These are phyloP conservation scores for Trichophaea hybrida DNA, from an alignment of 2,329 filamentous ascomycete species.

Conservation along the genomic window DNA sequence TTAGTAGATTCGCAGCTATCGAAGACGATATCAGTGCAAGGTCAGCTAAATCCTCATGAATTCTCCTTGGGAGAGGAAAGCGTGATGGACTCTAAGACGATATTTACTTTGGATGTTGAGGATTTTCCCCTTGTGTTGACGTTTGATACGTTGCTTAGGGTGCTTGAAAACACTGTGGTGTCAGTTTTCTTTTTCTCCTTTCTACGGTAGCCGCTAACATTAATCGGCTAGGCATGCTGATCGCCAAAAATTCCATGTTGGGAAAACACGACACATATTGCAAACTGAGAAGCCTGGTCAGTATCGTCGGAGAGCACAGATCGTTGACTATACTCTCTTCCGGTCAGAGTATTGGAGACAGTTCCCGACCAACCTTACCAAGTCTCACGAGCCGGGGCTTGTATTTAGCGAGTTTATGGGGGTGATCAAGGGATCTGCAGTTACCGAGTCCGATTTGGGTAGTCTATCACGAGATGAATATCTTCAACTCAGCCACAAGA, in stretches of 20 bases:
- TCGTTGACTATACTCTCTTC: slow-evolving; percentile 27
- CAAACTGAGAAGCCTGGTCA: not conserved
- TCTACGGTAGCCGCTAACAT: too few species aligned
- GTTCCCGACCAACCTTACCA: slow-evolving; percentile 11
- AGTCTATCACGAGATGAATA: slow-evolving; percentile 25
- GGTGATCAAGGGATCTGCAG: slow-evolving; percentile 27
- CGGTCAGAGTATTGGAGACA: slow-evolving; percentile 27
- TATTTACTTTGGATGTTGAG: slow-evolving; percentile 23
- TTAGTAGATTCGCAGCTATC: slow-evolving; percentile 25
- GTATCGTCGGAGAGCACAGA: not conserved
- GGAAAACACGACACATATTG: not conserved
- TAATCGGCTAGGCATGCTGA: not conserved
- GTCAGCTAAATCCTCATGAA: not conserved
- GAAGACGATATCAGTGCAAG: not conserved
- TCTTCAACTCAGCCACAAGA: slow-evolving; percentile 16
- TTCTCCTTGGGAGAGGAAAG: not conserved
- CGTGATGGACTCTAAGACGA: slow-evolving; percentile 1
- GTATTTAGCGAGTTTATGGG: slow-evolving; percentile 30
- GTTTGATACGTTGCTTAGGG: slow-evolving; percentile 26
- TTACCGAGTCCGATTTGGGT: slow-evolving; percentile 15
- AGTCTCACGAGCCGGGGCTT: slow-evolving; percentile 18
- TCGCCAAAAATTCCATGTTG: not conserved
- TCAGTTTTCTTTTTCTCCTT: not conserved
- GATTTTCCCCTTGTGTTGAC: slow-evolving; percentile 29
- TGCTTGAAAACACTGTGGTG: slow-evolving; percentile 20